phyloP scores from a whole-genome alignment of 2,329 filamentous ascomycete genomes.

The Paramyrothecium roridum region DNA sequence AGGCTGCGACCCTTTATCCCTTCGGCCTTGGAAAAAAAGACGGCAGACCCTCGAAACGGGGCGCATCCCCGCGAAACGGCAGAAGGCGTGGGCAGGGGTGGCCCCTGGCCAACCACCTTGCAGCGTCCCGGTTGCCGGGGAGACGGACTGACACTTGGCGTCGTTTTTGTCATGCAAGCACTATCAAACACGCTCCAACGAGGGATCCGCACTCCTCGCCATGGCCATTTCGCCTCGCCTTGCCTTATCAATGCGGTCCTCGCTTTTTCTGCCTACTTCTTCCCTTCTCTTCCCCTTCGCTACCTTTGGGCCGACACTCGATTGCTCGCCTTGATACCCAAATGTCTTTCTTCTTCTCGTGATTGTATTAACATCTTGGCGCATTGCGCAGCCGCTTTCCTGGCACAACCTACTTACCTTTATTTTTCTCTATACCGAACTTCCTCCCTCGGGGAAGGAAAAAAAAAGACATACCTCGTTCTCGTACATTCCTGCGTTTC shows the following conservation, averaged over 20 bases:
- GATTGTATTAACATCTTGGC: not conserved
- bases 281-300: not conserved
- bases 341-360: not conserved
- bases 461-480: not conserved
- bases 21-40: too few species aligned
- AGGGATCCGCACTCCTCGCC: too few species aligned
- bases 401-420: not conserved
- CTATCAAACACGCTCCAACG: not conserved
- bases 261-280: not conserved
- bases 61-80: not conserved
- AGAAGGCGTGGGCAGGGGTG: not conserved
- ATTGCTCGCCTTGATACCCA: not conserved
- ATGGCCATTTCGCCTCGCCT: too few species aligned
- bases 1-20: too few species aligned
- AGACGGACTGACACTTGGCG: not conserved
- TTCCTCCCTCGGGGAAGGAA: too few species aligned
- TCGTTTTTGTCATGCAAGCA: not conserved
- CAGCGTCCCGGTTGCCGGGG: constrained; percentile 1
- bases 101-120: not conserved
- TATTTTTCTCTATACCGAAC: not conserved
- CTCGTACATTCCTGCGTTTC: not conserved
- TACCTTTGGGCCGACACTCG: not conserved
- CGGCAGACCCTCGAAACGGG: not conserved
- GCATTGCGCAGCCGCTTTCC: not conserved
- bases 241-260: too few species aligned